phyloP scores from a whole-genome alignment of 306 rosid species.

The Citrullus colocynthis region DNA sequence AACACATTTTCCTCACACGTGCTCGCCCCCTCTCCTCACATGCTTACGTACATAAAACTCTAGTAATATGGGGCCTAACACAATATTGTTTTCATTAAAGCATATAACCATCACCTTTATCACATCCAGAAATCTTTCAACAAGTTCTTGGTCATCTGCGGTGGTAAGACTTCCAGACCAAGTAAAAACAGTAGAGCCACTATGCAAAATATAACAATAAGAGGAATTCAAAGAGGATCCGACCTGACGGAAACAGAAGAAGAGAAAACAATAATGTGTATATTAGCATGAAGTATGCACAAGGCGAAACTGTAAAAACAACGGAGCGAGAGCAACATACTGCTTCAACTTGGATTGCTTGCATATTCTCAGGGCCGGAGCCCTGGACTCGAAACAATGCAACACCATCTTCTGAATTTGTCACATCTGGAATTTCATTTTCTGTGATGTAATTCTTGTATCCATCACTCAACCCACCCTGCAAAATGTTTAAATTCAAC shows the following conservation, averaged over 20 bases:
- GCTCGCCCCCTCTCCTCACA: no score
- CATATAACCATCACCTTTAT: constrained; percentile 47
- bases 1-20: no score
- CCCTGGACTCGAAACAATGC: constrained; percentile 97
- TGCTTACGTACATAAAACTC: no score
- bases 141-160: constrained; percentile 63
- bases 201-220: constrained; percentile 70
- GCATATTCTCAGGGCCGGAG: constrained; percentile 94
- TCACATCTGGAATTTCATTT: constrained; percentile 65
- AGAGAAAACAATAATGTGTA: constrained; percentile 18
- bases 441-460: constrained; percentile 54
- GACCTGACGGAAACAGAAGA: constrained; percentile 33
- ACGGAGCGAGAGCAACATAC: constrained; percentile 23
- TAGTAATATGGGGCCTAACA: no score
- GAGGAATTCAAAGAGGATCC: constrained; percentile 92
- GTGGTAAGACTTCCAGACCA: constrained; percentile 70
- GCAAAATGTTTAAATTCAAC: constrained; percentile 8
- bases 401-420: constrained; percentile 55
- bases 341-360: constrained; percentile 88
- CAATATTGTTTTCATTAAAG: neutral
- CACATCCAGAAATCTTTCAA: constrained; percentile 85
- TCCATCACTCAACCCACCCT: constrained; percentile 96
- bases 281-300: constrained; percentile 43
- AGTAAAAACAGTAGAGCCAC: constrained; percentile 48
- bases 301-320: neutral